Evolutionary conservation across 768 basidiomycete genomes (phyloP), one percentile per base, ranked within the genome.

Genomic region (Polyporus arcularius): DNA sequence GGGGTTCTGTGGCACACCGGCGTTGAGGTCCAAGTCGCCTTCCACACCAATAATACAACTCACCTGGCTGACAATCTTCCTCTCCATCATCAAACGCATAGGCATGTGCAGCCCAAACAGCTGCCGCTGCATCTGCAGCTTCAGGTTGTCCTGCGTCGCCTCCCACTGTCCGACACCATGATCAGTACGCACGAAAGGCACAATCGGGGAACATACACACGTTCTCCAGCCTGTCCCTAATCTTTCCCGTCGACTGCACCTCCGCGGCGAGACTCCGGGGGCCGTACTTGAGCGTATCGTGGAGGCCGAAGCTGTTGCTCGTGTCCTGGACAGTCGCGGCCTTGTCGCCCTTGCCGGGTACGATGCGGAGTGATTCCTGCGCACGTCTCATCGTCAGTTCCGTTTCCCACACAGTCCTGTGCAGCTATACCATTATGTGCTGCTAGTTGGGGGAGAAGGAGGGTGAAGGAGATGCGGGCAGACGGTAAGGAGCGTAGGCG

Each of bases 11-110:
- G 40, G 47, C n/a, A 15, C 50, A 57, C 30, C 54, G 14, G 40
- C n/a, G 41, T 26, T 31, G 42, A 30, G 51, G 14, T 21, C 30
- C 4, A 50, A 26, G 58, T 46, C 51, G 55, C n/a, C 21, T 21
- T 12, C 16, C 3, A 18, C 26, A 63, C 42, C 41, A 42, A 35
- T 7, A 4, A 35, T n/a, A 35, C 32, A 10, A 78, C 89, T 65
- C 67, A 96, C 96, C 58, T 83, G 73, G 38, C 84, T 76, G 9
- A 96, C 92, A 43, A 95, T 82, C 78, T 89, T 90, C 70, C 94
- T 85, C 74, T 99, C 97, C 97, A 98, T 98, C 64, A 97, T 80
- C 54, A 86, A 79, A 32, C 96, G 85, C 75, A 96, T 85, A 2
- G 97, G 97, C 18, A 90, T 87, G 71, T 94, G 93, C 67, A 98